A percentile compares a stretch with the other conserved stretches of the same genome.
These are phyloP conservation scores for Zasmidium cellare DNA, from an alignment of 2,329 filamentous ascomycete genomes.

Conservation along the genomic window DNA sequence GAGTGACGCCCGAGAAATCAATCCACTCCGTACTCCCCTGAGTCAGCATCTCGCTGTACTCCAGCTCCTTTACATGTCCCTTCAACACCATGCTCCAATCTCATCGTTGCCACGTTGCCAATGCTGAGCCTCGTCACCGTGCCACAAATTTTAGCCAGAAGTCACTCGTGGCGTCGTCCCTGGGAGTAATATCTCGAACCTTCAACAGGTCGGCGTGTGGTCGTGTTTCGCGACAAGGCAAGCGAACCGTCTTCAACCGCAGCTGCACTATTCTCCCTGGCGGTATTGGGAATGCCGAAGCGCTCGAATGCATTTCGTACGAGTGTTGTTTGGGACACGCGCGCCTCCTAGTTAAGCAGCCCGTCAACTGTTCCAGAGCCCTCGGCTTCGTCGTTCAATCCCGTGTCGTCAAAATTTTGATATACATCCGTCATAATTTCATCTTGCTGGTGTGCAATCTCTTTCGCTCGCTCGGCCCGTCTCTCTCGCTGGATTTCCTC, in stretches of 20 bases:
- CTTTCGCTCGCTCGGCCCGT: not conserved
- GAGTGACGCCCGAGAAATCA: not conserved
- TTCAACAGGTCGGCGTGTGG: too few relatives aligned
- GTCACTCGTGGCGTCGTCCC: too few relatives aligned
- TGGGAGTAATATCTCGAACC: too few relatives aligned
- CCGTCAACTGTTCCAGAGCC: not conserved
- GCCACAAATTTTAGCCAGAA: too few relatives aligned
- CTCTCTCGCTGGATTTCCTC: not conserved
- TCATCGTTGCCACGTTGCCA: too few relatives aligned
- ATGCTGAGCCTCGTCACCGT: too few relatives aligned
- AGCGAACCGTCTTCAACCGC: too few relatives aligned
- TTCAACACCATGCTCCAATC: too few relatives aligned
- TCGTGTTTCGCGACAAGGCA: too few relatives aligned
- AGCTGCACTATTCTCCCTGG: not conserved
- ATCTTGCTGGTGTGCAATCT: conserved; percentile 21
- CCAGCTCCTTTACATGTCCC: not conserved
- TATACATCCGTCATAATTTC: conserved; percentile 30
- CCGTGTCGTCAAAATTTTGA: not conserved
- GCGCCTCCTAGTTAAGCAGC: not conserved
- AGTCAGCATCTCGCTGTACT: too few relatives aligned
- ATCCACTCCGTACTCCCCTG: too few relatives aligned
- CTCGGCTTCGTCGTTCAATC: not conserved
- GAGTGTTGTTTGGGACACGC: not conserved
- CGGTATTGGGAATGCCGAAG: not conserved
- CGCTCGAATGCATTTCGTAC: not conserved